These are phyloP conservation scores for Diaporthe destruens DNA, from an alignment of 2,329 filamentous ascomycete species.

Conservation along the genomic window DNA sequence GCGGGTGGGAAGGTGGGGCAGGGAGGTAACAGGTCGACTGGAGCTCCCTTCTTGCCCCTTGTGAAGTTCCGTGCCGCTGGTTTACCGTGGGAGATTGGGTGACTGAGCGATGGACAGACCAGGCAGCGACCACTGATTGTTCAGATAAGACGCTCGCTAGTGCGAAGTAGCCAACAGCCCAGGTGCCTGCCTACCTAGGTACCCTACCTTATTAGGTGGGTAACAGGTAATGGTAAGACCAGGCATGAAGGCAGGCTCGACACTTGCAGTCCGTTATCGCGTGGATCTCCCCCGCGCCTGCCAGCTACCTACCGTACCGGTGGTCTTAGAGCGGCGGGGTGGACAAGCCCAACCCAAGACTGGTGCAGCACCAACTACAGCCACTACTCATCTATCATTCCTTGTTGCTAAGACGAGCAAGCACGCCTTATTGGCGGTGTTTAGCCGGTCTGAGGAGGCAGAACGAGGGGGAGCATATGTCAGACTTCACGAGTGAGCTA, in stretches of 20 bases:
- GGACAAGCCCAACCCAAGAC: neutral
- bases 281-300: constrained; percentile 13
- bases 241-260: neutral
- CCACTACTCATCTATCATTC: neutral
- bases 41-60: neutral
- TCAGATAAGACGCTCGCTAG: constrained; percentile 9
- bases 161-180: too few relatives aligned
- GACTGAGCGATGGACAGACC: neutral
- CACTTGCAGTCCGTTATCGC: neutral
- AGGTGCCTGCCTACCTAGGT: too few relatives aligned
- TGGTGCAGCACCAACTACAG: neutral
- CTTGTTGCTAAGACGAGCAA: neutral
- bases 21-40: constrained; percentile 4
- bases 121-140: constrained; percentile 18
- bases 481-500: neutral
- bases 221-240: neutral
- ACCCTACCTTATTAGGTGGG: neutral
- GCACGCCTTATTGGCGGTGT: neutral
- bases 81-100: neutral
- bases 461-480: neutral
- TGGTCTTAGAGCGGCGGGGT: neutral
- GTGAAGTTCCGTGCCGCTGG: constrained; percentile 15
- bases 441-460: neutral
- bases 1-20: constrained; percentile 21
- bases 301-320: neutral